phyloP scores from a whole-genome alignment of 768 basidiomycete species.

The Tricholoma saponaceum region DNA sequence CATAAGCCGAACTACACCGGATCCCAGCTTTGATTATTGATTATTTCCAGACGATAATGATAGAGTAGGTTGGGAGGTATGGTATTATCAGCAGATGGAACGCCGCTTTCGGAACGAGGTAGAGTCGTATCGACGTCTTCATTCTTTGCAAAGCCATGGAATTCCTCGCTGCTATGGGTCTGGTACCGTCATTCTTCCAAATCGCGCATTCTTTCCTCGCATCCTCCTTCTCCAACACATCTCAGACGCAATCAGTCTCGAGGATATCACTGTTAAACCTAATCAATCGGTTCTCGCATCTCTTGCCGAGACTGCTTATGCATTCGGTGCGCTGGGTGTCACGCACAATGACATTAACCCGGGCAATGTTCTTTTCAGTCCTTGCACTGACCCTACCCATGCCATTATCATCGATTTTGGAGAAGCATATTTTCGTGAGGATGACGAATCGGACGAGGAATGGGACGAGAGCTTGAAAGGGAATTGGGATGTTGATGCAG shows the following conservation, averaged over 20 bases:
- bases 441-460: neutral
- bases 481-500: neutral
- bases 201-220: neutral
- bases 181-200: neutral
- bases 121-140: neutral
- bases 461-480: neutral
- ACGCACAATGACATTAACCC: neutral
- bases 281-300: neutral
- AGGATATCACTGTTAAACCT: neutral
- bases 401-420: neutral
- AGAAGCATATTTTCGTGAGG: conserved; percentile 9
- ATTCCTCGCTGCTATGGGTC: neutral
- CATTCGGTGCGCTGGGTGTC: neutral
- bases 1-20: neutral
- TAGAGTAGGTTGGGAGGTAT: neutral
- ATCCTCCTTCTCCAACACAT: neutral
- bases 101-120: neutral
- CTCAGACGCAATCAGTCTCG: neutral
- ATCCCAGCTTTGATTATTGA: neutral
- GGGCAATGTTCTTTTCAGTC: neutral
- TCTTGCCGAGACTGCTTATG: neutral
- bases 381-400: neutral
- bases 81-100: neutral
- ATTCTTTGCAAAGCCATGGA: neutral
- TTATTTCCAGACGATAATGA: neutral